Evolutionary conservation across 2,329 filamentous ascomycete species (phyloP).

Genomic region (Neofusicoccum kwambonambiense): DNA sequence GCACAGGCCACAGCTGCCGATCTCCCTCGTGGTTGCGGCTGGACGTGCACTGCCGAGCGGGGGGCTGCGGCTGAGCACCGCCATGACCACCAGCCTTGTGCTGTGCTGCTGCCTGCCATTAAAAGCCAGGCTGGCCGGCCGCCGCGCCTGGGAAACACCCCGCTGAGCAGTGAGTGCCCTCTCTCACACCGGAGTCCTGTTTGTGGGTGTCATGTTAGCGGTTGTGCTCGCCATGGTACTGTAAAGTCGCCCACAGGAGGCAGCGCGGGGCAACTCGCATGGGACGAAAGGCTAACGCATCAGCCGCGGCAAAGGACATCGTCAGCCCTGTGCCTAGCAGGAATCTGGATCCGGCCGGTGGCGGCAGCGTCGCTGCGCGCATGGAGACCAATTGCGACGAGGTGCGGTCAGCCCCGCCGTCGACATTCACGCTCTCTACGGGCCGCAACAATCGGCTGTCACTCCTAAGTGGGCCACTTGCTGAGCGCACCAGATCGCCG

Average conservation of each 20-base stretch:
- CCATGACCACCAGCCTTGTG: not conserved
- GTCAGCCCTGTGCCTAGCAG: not conserved
- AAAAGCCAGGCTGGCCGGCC: not conserved
- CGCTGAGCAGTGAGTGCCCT: not conserved
- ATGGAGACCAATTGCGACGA: slow-evolving; percentile 7
- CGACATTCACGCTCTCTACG: not conserved
- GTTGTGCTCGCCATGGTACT: slow-evolving; percentile 9
- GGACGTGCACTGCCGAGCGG: too few species aligned
- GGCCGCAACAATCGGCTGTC: slow-evolving; percentile 12
- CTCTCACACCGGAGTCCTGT: not conserved
- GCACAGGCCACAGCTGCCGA: not conserved
- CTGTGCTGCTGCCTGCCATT: not conserved
- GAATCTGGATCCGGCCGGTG: not conserved
- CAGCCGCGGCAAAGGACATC: not conserved
- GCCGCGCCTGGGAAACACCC: not conserved
- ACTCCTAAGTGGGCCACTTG: not conserved
- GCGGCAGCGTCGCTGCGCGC: not conserved
- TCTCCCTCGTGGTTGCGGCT: too few species aligned
- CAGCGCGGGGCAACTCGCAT: not conserved
- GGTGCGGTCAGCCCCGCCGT: slow-evolving; percentile 2
- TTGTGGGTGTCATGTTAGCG: not conserved
- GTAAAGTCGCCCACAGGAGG: not conserved
- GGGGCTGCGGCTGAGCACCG: not conserved
- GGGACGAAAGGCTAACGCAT: not conserved
- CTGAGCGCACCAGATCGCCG: not conserved